phyloP scores from a whole-genome alignment of 805 yeast species.

The Ogataea siamensis region DNA sequence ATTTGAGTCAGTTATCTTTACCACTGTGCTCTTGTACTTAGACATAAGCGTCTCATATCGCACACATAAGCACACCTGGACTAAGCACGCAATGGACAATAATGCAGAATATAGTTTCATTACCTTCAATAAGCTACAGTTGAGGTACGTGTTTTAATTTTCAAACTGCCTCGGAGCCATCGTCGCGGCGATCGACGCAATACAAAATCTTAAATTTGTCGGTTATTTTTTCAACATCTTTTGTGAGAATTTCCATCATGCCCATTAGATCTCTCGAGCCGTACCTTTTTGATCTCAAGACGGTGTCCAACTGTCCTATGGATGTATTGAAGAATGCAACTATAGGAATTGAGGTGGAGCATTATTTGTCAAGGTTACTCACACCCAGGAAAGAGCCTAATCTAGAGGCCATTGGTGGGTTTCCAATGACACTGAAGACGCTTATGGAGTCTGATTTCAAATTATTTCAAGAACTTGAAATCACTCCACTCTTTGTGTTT shows the following conservation, averaged over 20 bases:
- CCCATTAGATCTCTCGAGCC: slow-evolving; percentile 60
- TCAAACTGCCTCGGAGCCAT: neutral
- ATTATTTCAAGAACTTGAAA: slow-evolving; percentile 54
- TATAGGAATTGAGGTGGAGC: slow-evolving; percentile 81
- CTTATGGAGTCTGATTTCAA: slow-evolving; percentile 61
- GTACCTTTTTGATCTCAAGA: slow-evolving; percentile 63
- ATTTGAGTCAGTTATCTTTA: slow-evolving; percentile 54
- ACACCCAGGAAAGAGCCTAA: slow-evolving; percentile 65
- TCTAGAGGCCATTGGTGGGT: slow-evolving; percentile 77
- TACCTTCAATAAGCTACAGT: neutral
- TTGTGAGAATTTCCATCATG: slow-evolving; percentile 14
- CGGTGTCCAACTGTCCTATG: slow-evolving; percentile 56
- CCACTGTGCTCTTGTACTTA: slow-evolving; percentile 12
- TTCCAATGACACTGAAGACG: slow-evolving; percentile 60
- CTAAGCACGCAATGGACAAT: slow-evolving; percentile 5
- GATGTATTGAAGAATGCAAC: slow-evolving; percentile 64
- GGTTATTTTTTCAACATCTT: neutral
- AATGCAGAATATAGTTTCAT: slow-evolving; percentile 13
- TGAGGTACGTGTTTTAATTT: slow-evolving; percentile 4
- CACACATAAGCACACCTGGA: slow-evolving; percentile 18
- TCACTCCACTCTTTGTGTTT: slow-evolving; percentile 80
- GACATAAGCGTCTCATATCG: slow-evolving; percentile 21
- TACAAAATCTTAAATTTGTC: neutral
- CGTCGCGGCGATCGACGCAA: slow-evolving; percentile 10
- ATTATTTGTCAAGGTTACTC: slow-evolving; percentile 64